Conservation (phyloP, 1,284 basidiomycete species). For the Apiotrichum domesticum region DNA sequence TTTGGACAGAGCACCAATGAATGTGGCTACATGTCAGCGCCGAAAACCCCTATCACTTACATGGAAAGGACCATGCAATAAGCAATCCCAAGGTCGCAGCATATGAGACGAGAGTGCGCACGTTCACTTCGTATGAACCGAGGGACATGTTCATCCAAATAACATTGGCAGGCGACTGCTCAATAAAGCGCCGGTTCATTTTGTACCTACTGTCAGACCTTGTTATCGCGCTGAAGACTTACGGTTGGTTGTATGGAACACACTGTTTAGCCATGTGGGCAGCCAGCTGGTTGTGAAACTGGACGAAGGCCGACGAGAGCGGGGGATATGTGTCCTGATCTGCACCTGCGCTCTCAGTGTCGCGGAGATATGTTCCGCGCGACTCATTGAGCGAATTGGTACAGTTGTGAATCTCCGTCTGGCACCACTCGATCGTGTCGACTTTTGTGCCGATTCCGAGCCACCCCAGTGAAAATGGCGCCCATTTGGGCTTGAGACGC, state of each 20-base stretch:
- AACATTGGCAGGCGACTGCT: slow-evolving; percentile 65
- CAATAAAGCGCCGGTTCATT: slow-evolving; percentile 62
- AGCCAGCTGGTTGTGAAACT: slow-evolving; percentile 80
- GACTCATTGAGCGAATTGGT: slow-evolving; percentile 26
- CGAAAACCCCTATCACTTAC: slow-evolving; percentile 21
- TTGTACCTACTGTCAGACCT: slow-evolving; percentile 29
- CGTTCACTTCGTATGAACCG: slow-evolving; percentile 68
- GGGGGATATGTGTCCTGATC: slow-evolving; percentile 54
- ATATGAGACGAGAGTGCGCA: slow-evolving; percentile 52
- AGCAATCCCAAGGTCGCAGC: slow-evolving; percentile 57
- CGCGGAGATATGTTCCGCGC: slow-evolving; percentile 50
- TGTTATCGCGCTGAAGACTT: not conserved
- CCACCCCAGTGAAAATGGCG: slow-evolving; percentile 57
- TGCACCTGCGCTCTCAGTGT: slow-evolving; percentile 26
- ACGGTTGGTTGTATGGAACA: slow-evolving; percentile 66
- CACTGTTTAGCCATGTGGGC: slow-evolving; percentile 59
- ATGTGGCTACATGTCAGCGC: slow-evolving; percentile 25
- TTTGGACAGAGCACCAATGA: slow-evolving; percentile 53
- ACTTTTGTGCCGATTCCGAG: slow-evolving; percentile 67
- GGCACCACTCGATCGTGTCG: slow-evolving; percentile 84
- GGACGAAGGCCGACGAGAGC: slow-evolving; percentile 79
- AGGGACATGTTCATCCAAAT: slow-evolving; percentile 59
- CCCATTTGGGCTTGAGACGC: slow-evolving; percentile 59
- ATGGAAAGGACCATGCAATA: slow-evolving; percentile 53
- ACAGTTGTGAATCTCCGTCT: slow-evolving; percentile 38